Percentiles rank a stretch among this genome's conserved stretches.
These are phyloP conservation scores for Termitomyces sp. DNA, from an alignment of 768 basidiomycete species.

Conservation along the genomic window DNA sequence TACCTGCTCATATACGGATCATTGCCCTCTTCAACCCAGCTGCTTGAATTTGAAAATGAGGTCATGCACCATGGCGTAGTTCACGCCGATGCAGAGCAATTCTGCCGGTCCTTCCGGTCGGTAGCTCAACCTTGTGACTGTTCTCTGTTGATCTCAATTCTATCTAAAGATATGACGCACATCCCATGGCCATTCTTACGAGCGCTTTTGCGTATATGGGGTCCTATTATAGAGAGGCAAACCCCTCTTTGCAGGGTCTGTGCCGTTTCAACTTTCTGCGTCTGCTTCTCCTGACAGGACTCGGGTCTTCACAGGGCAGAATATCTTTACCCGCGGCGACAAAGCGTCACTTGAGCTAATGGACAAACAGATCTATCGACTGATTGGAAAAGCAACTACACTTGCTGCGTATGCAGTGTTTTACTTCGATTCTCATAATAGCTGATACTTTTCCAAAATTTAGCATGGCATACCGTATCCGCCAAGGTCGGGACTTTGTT, in stretches of 20 bases:
- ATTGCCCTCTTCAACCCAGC: constrained; percentile 65
- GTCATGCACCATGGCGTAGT: constrained; percentile 73
- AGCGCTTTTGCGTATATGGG: constrained; percentile 87
- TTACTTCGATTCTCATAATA: background rate
- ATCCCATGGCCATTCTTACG: constrained; percentile 89
- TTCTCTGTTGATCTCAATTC: background rate
- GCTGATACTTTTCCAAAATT: background rate
- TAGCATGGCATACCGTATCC: constrained; percentile 91
- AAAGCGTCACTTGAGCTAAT: constrained; percentile 67
- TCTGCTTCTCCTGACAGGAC: background rate
- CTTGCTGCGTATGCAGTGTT: constrained; percentile 69
- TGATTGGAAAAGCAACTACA: constrained; percentile 87
- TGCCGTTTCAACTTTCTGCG: background rate
- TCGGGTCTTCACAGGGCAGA: constrained; percentile 55
- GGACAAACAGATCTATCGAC: constrained; percentile 90
- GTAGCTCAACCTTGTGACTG: constrained; percentile 10
- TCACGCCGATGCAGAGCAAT: constrained; percentile 66
- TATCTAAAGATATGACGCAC: constrained; percentile 72
- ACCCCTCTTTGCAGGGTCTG: constrained; percentile 80
- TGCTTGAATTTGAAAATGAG: constrained; percentile 65
- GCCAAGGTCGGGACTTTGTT: constrained; percentile 88
- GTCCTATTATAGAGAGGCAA: constrained; percentile 84
- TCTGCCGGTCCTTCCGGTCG: constrained; percentile 68
- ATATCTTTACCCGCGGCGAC: constrained; percentile 70
- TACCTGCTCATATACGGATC: constrained; percentile 90